Conservation (phyloP, 2,329 filamentous ascomycete species). For the Diaporthe aspalathi region DNA sequence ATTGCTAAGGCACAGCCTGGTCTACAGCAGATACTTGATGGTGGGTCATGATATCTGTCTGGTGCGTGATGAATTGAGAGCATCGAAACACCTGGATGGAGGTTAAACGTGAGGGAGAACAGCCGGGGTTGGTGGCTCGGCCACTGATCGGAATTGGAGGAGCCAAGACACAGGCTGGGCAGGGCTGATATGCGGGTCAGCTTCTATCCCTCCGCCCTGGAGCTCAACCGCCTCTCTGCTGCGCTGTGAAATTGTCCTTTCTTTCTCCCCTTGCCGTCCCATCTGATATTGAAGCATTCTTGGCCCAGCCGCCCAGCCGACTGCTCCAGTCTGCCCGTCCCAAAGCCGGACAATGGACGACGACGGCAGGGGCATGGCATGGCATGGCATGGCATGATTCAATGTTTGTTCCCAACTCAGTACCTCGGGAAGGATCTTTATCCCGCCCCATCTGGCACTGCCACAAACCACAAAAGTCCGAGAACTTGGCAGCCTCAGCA, state of each 20-base stretch:
- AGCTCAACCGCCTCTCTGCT: too few species aligned
- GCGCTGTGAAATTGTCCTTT: neutral
- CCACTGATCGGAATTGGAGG: neutral
- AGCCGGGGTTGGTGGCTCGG: neutral
- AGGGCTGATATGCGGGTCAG: neutral
- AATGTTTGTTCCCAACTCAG: neutral
- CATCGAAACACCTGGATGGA: too few species aligned
- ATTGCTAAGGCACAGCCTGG: neutral
- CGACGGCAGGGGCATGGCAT: neutral
- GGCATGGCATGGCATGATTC: neutral
- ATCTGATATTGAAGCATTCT: neutral
- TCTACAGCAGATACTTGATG: neutral
- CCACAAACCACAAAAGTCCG: neutral
- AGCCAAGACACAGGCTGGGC: neutral
- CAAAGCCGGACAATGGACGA: neutral
- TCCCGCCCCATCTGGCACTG: constrained; percentile 1
- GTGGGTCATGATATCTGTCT: neutral
- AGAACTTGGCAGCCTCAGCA: constrained; percentile 6
- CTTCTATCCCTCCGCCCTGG: neutral
- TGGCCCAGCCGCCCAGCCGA: too few species aligned
- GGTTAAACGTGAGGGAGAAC: too few species aligned
- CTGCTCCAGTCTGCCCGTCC: neutral
- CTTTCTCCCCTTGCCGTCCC: neutral
- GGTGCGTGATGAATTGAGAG: too few species aligned
- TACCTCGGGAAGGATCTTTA: constrained; percentile 8